phyloP scores from a whole-genome alignment of 1,139 yeast genomes.

The Scheffersomyces quercinus region DNA sequence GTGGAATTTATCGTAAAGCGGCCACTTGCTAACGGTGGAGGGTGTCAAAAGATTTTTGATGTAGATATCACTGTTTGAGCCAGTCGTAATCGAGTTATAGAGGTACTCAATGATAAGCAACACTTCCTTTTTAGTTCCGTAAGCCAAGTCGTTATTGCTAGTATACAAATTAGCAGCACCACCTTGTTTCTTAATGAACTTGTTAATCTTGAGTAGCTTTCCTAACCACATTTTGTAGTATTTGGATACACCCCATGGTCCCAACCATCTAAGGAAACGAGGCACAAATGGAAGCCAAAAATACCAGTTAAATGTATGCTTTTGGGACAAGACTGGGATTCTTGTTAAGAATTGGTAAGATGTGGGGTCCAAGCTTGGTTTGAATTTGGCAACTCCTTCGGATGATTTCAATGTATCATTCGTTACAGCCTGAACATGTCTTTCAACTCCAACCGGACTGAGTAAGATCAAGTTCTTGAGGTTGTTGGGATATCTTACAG shows the following conservation, averaged over 20 bases:
- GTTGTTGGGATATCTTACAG: constrained; percentile 49
- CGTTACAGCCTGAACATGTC: constrained; percentile 62
- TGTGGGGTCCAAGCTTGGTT: constrained; percentile 42
- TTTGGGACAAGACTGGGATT: constrained; percentile 39
- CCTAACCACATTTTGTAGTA: constrained; percentile 49
- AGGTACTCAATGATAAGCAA: constrained; percentile 54
- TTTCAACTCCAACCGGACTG: constrained; percentile 90
- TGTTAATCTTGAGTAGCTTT: constrained; percentile 46
- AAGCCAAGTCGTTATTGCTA: constrained; percentile 31
- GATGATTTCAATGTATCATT: constrained; percentile 24
- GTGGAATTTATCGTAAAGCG: constrained; percentile 64
- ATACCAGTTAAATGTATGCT: constrained; percentile 41
- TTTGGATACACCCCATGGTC: constrained; percentile 52
- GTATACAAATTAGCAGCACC: constrained; percentile 28
- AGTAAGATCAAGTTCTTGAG: constrained; percentile 70
- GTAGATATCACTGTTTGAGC: constrained; percentile 67
- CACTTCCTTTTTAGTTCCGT: constrained; percentile 47
- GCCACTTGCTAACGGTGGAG: constrained; percentile 75
- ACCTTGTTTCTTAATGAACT: constrained; percentile 35
- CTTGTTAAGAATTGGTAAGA: constrained; percentile 43
- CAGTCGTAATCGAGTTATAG: constrained; percentile 59
- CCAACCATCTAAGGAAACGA: constrained; percentile 41
- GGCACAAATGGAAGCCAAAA: constrained; percentile 44
- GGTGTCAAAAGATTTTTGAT: constrained; percentile 67
- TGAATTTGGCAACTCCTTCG: constrained; percentile 12